Evolutionary conservation across 768 basidiomycete species (phyloP), one percentile per base, ranked within the genome.

Genomic region (Pleurotus tuber-regium): DNA sequence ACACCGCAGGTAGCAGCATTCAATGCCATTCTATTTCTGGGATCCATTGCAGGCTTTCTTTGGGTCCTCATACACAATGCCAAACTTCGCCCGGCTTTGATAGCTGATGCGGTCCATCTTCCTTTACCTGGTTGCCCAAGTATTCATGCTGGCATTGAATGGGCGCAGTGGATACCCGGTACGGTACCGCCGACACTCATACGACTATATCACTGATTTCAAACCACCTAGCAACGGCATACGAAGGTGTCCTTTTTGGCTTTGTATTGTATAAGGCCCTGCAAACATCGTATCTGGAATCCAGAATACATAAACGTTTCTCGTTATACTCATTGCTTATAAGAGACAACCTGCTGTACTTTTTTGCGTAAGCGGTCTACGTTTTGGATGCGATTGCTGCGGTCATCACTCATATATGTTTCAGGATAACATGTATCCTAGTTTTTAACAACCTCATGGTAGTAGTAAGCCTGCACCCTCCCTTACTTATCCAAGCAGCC

Each of bases 401-500:
- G 21, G n/a, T 38, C n/a, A 38, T 19, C 4, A 16, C 7, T 9
- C 5, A 38, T 38, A 3, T n/a, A n/a, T 12, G 9, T 24, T 33
- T 38, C 2, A 76, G 75, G 5, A 66, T 79, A 10, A 61, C 69
- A 1, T 55, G 62, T 40, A 54, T 77, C 1, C 61, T 79, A 4
- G 43, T 76, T 0, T 72, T 76, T 58, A 77, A 77, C 55, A 75
- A 74, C 54, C 59, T 77, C 9, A 77, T 76, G 76, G 73, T 76
- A 4, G 67, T 74, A 16, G 65, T 66, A 43, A 62, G 71, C 61
- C 53, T 53, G 54, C 21, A 6, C 25, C 16, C 2, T 5, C 6
- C 30, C 1, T n/a, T n/a, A n/a, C n/a, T n/a, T n/a, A n/a, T 14
- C 8, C 7, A 11, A 1, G 40, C 29, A 2, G 18, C 4, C n/a